Conservation (phyloP, 2,329 filamentous ascomycete genomes). For the Colletotrichum endophyticum region DNA sequence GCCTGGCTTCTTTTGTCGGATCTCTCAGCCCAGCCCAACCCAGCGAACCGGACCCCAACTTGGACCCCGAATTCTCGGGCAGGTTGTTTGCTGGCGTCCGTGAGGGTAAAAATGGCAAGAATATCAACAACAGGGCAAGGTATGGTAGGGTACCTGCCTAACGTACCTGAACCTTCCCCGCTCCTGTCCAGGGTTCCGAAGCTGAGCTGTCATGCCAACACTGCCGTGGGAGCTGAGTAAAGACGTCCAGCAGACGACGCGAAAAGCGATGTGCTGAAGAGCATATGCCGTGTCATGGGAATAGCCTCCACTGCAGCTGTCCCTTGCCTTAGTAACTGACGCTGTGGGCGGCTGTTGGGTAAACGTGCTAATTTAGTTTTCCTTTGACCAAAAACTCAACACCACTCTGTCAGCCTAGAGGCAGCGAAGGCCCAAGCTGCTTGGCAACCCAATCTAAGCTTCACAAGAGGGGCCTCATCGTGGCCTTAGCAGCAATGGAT, state of each 20-base stretch:
- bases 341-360: neutral
- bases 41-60: neutral
- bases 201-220: neutral
- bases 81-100: neutral
- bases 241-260: neutral
- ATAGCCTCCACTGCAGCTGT: neutral
- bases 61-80: slow-evolving; percentile 3
- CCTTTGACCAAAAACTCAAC: neutral
- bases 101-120: neutral
- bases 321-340: neutral
- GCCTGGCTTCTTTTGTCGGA: neutral
- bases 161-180: neutral
- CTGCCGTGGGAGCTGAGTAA: neutral
- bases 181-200: neutral
- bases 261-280: neutral
- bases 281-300: neutral
- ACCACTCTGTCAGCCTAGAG: neutral
- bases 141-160: neutral
- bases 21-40: neutral
- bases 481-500: neutral
- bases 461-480: neutral
- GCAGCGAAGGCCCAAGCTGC: neutral
- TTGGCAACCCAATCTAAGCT: neutral
- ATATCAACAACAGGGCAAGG: neutral
- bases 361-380: neutral